Percentiles rank a stretch among this genome's conserved stretches.
Evolutionary conservation across 306 rosid species (phyloP).

Genomic region (Lupinus albus): DNA sequence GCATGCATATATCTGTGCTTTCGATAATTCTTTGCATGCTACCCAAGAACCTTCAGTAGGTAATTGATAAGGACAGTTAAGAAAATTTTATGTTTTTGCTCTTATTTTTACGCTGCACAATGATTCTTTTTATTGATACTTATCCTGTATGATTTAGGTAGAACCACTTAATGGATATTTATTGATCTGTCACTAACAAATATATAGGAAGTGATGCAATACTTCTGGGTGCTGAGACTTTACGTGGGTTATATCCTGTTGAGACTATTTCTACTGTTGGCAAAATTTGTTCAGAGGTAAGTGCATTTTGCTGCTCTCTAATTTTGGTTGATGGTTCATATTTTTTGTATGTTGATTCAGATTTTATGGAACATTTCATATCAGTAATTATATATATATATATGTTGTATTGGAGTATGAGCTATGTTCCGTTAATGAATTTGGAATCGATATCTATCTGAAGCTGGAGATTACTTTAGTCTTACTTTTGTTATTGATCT

Average conservation of each 20-base stretch:
- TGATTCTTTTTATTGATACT: slow-evolving; percentile 16
- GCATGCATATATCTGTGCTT: slow-evolving; percentile 27
- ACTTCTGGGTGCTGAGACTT: slow-evolving; percentile 97
- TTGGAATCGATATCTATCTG: slow-evolving; percentile 10
- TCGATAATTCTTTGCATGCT: slow-evolving; percentile 14
- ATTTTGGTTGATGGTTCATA: slow-evolving; percentile 33
- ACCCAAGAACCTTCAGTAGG: slow-evolving; percentile 14
- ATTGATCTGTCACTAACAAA: slow-evolving; percentile 39
- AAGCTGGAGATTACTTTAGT: background rate
- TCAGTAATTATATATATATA: background rate
- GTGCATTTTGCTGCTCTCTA: slow-evolving; percentile 14
- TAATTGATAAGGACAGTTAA: slow-evolving; percentile 3
- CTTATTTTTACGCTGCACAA: slow-evolving; percentile 1
- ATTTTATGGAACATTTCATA: slow-evolving; percentile 6
- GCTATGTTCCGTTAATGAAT: slow-evolving; percentile 25
- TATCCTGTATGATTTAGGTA: slow-evolving; percentile 25
- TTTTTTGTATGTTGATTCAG: slow-evolving; percentile 28
- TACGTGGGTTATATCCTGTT: slow-evolving; percentile 92
- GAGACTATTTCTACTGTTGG: slow-evolving; percentile 95
- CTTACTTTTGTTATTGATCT: slow-evolving; percentile 7
- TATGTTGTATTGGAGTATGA: background rate
- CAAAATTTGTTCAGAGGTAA: slow-evolving; percentile 87
- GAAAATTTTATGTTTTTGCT: background rate
- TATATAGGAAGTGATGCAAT: slow-evolving; percentile 94
- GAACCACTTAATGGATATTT: slow-evolving; percentile 25